Base-by-base conservation (phyloP, 768 basidiomycete species). In the Melanogaster broomeanus region DNA sequence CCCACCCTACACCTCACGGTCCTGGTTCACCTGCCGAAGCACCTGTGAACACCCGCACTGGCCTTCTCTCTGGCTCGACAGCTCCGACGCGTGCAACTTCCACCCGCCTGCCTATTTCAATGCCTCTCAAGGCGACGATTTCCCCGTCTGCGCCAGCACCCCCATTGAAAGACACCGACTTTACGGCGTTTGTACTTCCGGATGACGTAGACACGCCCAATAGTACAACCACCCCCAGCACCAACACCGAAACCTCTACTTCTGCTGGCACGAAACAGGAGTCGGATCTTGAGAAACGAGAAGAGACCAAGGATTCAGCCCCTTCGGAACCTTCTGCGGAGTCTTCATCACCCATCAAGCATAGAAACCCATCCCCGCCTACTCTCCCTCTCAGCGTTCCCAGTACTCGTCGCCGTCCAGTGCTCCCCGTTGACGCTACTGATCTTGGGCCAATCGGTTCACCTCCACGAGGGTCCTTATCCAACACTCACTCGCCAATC, bases 361-460 rank as follows among this genome's bases (percentile, higher is more conserved):
- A 58, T 53, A 67, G 71, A 55, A 61, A 72, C 18, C 64, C 72
- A 1, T 72, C 78, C 0, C 79, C 81, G 2, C 72, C 73, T 12
- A 75, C 80, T 1, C 75, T 85, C 27, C 84, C 85, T 1, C 71
- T 80, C 25, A 83, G 77, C 47, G 69, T 65, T 8, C 67, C 77
- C 19, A 71, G 66, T 28, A 79, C 78, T 0, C 82, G 82, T 12
- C 83, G 82, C 33, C 72, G 77, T 24, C 65, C 70, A 8, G 68
- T 73, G 13, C 62, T 64, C 41, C 63, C 74, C 41, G 49, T 70
- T 47, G 59, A 67, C 40, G 66, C 74, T 31, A 71, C 74, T 42
- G 88, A 89, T 63, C 85, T 89, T 59, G 90, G 90, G 9, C 89
- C 91, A 15, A 90, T 93, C 53, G 91, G 91, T 2, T 90, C 89